Evolutionary conservation across 495 filamentous ascomycete species (phyloP), one percentile per base, ranked within the genome.

Genomic region (Podospora sp.): DNA sequence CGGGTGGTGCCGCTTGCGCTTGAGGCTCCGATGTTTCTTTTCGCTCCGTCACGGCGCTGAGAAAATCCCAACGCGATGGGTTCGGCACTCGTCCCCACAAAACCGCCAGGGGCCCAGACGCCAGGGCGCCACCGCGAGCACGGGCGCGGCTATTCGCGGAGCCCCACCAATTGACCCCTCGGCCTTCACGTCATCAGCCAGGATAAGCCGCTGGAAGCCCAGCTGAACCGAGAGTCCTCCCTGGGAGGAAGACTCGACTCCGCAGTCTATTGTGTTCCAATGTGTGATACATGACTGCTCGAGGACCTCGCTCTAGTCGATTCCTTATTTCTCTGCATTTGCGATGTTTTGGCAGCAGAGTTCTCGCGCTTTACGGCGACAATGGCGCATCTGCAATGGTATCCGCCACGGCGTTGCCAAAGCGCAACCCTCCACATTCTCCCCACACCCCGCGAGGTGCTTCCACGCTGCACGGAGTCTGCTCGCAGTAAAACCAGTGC

Each of bases 401-500:
- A 62, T 82, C 18, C 69, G 71, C 35, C 75, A 78, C 52, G 72
- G 69, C 49, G 66, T 75, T 36, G 71, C 75, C 25, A 59, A 25
- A 22, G 27, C 26, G 55, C 18, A n/a, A 4, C 35, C 33, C 20
- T 46, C 52, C 46, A 26, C 36, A 55, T n/a, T 33, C 22, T 12
- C 20, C 46, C 73, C 58, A 63, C 67, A 71, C 70, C 73, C 77
- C 78, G 33, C 75, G 57, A 77, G 78, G 67, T 70, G 72, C 21
- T 93, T 97, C 72, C 89, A 92, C 70, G 80, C 82, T 18, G 83
- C 88, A 27, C 72, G 83, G 58, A 78, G 79, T 65, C 74, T 87
- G 22, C 83, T 83, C 67, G 86, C 84, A 1, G 85, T 96, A 24
- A 93, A 92, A 77, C 94, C 96, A 20, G 96, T 97, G 73, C 77